Evolutionary conservation across 2,329 filamentous ascomycete species (phyloP), one percentile per base, ranked within the genome.

Genomic region (Karstenula rhodostoma): DNA sequence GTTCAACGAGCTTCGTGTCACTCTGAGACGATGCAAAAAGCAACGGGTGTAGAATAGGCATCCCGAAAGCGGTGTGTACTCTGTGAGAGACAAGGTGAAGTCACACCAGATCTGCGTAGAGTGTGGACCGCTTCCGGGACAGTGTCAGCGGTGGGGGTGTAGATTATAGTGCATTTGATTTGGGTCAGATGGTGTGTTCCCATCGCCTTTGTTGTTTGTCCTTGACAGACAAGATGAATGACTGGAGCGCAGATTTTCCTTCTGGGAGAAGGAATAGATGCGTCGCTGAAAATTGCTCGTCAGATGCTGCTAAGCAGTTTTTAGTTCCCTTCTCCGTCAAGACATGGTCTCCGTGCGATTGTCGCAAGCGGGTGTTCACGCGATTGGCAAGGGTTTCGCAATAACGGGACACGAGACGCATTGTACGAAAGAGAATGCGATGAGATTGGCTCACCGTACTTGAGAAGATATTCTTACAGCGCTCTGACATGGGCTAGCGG

Each of bases 301-400:
- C 44, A 17, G 23, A 54, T 40, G 7, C 17, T 50, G 37, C 40
- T 22, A 44, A 9, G 17, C 32, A 50, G 29, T 33, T 9, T 40
- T n/a, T 13, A 29, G 43, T 19, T 22, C 29, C 47, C 15, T 9
- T 51, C 33, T 22, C 19, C 29, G 32, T 15, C 2, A 6, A 25
- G 48, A 37, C 25, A 33, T n/a, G 48, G 32, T 37, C 32, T 15
- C 32, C 37, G 32, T 51, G 32, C 48, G n/a, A 32, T 19, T 15
- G 32, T 43, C 23, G 43, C 50, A 52, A 43, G 40, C 51, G 51
- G n/a, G 17, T 56, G 10, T 47, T 43, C 10, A 32, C 19, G 55
- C 56, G 35, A 73, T 73, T 72, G 69, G 70, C 58, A 63, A 53
- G 64, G 65, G 56, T 60, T 66, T 64, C 62, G 59, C 52, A 52